These are phyloP conservation scores for Elaeis oleifera DNA, from an alignment of 202 grass and related monocot species.

Conservation along the genomic window DNA sequence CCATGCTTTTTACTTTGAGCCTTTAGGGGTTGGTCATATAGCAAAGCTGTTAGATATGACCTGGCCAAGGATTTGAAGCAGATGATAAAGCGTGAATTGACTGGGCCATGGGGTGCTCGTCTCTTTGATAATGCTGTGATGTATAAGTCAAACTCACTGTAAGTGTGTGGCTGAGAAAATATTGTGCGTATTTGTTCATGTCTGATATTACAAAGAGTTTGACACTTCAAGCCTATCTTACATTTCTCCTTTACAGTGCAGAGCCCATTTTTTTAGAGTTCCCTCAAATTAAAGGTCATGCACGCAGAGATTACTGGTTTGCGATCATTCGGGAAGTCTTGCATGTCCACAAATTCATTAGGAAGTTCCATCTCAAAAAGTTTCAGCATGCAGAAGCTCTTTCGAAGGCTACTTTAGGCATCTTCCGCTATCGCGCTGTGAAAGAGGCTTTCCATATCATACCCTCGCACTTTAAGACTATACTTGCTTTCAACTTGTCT, in stretches of 20 bases:
- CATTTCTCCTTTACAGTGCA: conserved; percentile 32
- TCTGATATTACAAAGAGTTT: too few relatives aligned
- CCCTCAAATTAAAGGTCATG: conserved; percentile 77
- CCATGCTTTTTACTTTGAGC: conserved; percentile 79
- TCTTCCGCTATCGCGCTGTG: conserved; percentile 59
- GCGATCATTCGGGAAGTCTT: conserved; percentile 78
- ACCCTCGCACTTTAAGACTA: conserved; percentile 70
- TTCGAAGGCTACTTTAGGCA: conserved; percentile 47
- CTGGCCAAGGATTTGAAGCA: conserved; percentile 70
- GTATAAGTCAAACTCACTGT: conserved; percentile 81
- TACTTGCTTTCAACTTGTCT: conserved; percentile 75
- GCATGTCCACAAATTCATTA: conserved; percentile 74
- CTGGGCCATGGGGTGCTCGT: conserved; percentile 80
- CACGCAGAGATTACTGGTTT: conserved; percentile 88
- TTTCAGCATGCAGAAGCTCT: conserved; percentile 62
- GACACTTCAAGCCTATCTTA: background rate
- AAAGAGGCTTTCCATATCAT: conserved; percentile 70
- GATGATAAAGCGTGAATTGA: conserved; percentile 67
- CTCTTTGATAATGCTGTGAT: conserved; percentile 97
- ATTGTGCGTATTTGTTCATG: conserved; percentile 3
- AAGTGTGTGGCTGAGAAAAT: conserved; percentile 31
- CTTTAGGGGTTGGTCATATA: conserved; percentile 52
- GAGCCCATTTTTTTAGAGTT: conserved; percentile 85
- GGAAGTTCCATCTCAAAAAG: conserved; percentile 51
- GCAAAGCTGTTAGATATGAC: conserved; percentile 54